phyloP scores from a whole-genome alignment of 768 basidiomycete genomes.

The Auricularia auricula-judae region DNA sequence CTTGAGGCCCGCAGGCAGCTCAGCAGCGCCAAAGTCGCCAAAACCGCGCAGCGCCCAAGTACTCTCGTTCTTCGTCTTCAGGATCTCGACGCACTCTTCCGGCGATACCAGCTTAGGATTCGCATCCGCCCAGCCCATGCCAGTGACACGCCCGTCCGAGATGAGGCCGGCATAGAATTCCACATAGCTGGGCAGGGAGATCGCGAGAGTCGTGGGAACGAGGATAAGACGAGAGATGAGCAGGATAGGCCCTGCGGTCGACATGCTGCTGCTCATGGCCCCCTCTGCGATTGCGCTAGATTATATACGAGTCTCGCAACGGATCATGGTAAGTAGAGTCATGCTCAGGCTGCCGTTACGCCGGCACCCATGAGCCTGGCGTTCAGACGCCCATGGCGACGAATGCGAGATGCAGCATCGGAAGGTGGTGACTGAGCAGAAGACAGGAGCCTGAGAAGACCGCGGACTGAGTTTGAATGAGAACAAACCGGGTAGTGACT shows the following conservation, averaged over 20 bases:
- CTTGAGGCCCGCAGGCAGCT: not conserved
- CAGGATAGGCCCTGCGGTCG: not conserved
- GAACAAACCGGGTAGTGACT: no score
- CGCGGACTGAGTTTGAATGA: no score
- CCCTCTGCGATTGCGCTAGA: no score
- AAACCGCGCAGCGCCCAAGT: not conserved
- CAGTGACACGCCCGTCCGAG: not conserved
- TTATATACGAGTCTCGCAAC: no score
- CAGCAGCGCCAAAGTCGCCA: not conserved
- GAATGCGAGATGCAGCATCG: no score
- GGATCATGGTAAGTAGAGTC: no score
- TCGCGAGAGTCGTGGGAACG: not conserved
- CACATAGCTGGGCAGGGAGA: not conserved
- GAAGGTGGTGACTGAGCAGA: no score
- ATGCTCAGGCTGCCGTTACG: no score
- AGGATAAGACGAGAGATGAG: not conserved
- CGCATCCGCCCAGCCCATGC: not conserved
- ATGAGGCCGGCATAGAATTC: not conserved
- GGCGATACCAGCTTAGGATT: not conserved
- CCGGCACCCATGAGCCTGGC: no score
- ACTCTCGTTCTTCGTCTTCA: not conserved
- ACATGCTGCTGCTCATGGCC: not conserved
- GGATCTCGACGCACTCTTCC: not conserved
- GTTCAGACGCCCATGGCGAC: no score
- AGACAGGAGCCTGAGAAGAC: no score